Percentiles rank a stretch among this genome's conserved stretches.
These are phyloP conservation scores for Quercus tomentella DNA, from an alignment of 331 rosid species.

Conservation along the genomic window DNA sequence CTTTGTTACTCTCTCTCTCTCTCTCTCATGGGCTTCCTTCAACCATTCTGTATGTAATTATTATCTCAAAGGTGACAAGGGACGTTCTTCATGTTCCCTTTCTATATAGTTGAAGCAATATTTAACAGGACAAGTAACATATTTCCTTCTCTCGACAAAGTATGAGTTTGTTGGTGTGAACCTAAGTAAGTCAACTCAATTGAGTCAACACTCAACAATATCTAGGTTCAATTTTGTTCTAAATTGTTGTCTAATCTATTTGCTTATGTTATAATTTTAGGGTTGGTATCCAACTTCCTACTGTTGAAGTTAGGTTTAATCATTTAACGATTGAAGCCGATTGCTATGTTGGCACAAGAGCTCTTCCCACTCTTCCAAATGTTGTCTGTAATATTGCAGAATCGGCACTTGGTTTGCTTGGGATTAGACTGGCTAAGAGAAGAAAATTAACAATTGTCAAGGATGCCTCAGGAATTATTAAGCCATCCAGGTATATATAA, in stretches of 20 bases:
- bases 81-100: too few relatives aligned
- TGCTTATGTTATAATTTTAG: conserved; percentile 33
- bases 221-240: not conserved
- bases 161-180: not conserved
- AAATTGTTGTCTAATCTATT: not conserved
- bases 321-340: conserved; percentile 71
- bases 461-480: conserved; percentile 69
- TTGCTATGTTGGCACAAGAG: conserved; percentile 69
- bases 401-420: conserved; percentile 47
- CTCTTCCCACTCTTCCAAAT: conserved; percentile 78
- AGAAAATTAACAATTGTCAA: conserved; percentile 80
- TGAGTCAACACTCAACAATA: not conserved
- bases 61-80: not conserved
- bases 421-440: conserved; percentile 54
- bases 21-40: too few relatives aligned
- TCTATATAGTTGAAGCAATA: too few relatives aligned
- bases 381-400: conserved; percentile 50
- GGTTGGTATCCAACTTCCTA: conserved; percentile 85
- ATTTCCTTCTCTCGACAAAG: too few relatives aligned
- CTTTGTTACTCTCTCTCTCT: not conserved
- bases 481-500: conserved; percentile 32
- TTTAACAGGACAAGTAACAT: too few relatives aligned
- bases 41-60: too few relatives aligned
- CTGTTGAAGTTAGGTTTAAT: conserved; percentile 75
- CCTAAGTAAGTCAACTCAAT: not conserved